Base-by-base conservation (phyloP, 495 filamentous ascomycete genomes). In the Antarctomyces pellizariae region DNA sequence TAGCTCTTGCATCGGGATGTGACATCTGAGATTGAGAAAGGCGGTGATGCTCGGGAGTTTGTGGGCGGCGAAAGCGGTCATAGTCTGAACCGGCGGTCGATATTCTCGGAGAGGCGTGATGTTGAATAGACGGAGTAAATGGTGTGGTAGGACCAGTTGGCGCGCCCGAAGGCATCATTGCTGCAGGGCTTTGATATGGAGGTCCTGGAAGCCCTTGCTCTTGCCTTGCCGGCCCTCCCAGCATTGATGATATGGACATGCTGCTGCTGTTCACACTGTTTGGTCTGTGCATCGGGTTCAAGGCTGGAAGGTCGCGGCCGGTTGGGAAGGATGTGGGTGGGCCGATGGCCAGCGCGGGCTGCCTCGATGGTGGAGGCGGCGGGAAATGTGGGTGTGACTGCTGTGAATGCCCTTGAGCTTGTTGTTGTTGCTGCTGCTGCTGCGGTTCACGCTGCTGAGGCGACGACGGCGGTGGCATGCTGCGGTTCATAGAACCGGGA, bases 241-340 rank as follows among this genome's bases (percentile, higher is more conserved):
- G 64, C 62, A 97, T 79, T 12, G 86, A 77, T 5, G 79, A 86
- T 40, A 97, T 97, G 12, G 86, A 90, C 86, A 97, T 95, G 54
- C 74, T 75, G 48, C 74, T 74, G 8, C 67, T 66, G 6, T 49
- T 46, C n/a, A n/a, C n/a, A 26, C 42, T 47, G 6, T 38, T 44
- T 3, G 51, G 46, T 31, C 59, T 48, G 5, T 53, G 37, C 14
- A 63, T 43, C 3, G 61, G 47, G 34, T 55, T 51, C 20, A 63
- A 36, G 2, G 58, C 48, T 15, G 64, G 64, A 11, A 67, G 51
- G 29, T 68, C 62, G 26, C 64, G 59, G 19, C 48, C 48, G 20
- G 54, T 46, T 0, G 57, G 52, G 35, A 64, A 60, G 4, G 54
- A 36, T 10, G 45, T 50, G 2, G 59, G 52, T 17, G 55, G 62